phyloP scores from a whole-genome alignment of 192 early-diverging fungal genomes.

The Coemansia sp. region DNA sequence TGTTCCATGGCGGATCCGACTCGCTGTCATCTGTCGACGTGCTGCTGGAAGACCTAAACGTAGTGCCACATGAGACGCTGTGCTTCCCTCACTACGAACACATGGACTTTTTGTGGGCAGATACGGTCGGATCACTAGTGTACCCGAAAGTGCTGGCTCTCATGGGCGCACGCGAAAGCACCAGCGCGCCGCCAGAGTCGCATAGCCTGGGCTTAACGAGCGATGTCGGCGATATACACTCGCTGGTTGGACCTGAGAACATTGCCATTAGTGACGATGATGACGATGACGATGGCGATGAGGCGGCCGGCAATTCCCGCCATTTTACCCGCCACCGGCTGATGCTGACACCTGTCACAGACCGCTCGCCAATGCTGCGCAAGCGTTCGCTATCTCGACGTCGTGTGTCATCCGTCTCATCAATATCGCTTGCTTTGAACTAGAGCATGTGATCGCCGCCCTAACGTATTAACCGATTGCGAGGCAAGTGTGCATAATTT shows the following conservation, averaged over 20 bases:
- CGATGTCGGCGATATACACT: not conserved
- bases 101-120: conserved; percentile 60
- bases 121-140: conserved; percentile 44
- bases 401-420: conserved; percentile 32
- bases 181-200: conserved; percentile 7
- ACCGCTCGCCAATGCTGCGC: conserved; percentile 1
- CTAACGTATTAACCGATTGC: not conserved
- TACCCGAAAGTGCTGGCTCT: conserved; percentile 40
- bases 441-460: conserved; percentile 13
- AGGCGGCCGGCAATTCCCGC: not conserved
- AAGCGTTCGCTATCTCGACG: conserved; percentile 38
- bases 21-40: conserved; percentile 74
- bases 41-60: conserved; percentile 56
- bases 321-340: not conserved
- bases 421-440: not conserved
- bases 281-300: not conserved
- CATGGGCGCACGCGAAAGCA: conserved; percentile 29
- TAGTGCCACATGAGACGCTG: conserved; percentile 51
- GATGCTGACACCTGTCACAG: not conserved
- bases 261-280: not conserved
- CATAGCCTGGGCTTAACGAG: not conserved
- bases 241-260: not conserved
- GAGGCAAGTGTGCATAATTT: not conserved
- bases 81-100: conserved; percentile 80
- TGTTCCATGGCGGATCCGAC: conserved; percentile 90